Evolutionary conservation across 345 rosid species (phyloP).

Genomic region (Clausena lansium): DNA sequence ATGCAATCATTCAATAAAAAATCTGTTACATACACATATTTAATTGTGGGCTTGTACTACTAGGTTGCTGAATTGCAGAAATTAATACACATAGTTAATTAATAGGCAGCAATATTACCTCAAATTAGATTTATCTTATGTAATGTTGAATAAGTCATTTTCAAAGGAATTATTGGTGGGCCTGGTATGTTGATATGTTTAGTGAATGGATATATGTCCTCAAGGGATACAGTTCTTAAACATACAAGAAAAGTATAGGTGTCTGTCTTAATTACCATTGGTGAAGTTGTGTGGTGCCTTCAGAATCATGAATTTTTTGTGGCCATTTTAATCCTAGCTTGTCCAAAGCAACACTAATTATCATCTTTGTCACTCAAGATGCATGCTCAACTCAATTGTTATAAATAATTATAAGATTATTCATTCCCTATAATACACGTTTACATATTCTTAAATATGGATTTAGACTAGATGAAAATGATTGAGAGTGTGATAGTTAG

Average conservation of each 20-base stretch:
- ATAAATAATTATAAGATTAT: not conserved
- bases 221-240: not conserved
- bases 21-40: too few relatives aligned
- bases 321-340: not conserved
- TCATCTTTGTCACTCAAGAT: too few relatives aligned
- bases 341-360: too few relatives aligned
- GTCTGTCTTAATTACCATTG: not conserved
- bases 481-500: too few relatives aligned
- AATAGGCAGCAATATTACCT: not conserved
- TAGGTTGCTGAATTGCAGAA: too few relatives aligned
- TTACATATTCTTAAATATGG: too few relatives aligned
- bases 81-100: too few relatives aligned
- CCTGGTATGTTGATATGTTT: not conserved
- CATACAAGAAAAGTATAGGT: not conserved
- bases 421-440: too few relatives aligned
- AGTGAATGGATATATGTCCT: slow-evolving; percentile 6
- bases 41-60: too few relatives aligned
- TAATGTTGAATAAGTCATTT: not conserved
- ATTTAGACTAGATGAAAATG: too few relatives aligned
- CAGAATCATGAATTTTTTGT: not conserved
- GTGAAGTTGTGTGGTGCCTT: not conserved
- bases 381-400: not conserved
- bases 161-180: slow-evolving; percentile 27
- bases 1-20: too few relatives aligned
- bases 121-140: not conserved